These are phyloP conservation scores for Cronartium quercuum DNA, from an alignment of 1,284 basidiomycete species.

Conservation along the genomic window DNA sequence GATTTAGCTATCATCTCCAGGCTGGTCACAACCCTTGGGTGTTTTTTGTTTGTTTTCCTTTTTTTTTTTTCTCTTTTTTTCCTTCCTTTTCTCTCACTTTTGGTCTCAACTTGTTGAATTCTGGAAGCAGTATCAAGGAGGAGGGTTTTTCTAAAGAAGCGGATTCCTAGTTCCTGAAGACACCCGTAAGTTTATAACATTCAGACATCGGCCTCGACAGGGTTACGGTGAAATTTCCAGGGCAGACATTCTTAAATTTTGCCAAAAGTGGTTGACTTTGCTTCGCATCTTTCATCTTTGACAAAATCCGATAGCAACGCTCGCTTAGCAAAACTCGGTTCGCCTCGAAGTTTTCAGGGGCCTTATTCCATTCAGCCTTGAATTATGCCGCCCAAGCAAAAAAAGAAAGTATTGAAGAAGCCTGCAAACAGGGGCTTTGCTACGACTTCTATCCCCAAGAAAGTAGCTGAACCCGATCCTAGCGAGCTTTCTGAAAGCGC, in stretches of 20 bases:
- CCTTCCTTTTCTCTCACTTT: not conserved
- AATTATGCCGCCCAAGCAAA: conserved; percentile 35
- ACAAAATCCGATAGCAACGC: not conserved
- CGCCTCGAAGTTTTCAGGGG: no score
- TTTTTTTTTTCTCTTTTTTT: no score
- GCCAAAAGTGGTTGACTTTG: not conserved
- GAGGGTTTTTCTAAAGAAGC: not conserved
- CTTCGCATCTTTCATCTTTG: not conserved
- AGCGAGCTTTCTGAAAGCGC: conserved; percentile 32
- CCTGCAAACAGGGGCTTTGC: conserved; percentile 62
- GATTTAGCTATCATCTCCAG: not conserved
- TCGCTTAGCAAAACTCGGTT: not conserved
- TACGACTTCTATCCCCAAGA: conserved; percentile 82
- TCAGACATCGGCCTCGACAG: not conserved
- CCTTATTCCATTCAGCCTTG: not conserved
- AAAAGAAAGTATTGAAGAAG: conserved; percentile 37
- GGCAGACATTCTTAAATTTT: not conserved
- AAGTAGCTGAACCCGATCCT: conserved; percentile 54
- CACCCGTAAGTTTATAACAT: not conserved
- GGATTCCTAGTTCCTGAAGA: not conserved
- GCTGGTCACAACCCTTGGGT: not conserved
- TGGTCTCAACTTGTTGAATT: not conserved
- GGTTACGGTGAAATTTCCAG: not conserved
- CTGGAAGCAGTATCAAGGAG: not conserved
- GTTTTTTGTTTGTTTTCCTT: not conserved